Conservation (phyloP, 257 asterid species). For the Solanum bukasovii region DNA sequence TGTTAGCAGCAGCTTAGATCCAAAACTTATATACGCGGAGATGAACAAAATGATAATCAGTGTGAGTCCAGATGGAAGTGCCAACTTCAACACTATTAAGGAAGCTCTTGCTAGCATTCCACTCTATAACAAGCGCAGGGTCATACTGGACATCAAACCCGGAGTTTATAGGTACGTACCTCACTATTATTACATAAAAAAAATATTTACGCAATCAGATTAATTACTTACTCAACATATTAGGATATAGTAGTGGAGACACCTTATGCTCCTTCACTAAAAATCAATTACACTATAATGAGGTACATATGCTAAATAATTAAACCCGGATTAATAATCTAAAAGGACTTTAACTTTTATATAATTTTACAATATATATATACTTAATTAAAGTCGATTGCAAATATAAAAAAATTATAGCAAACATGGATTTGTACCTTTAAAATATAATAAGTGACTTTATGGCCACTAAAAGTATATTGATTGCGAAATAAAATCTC, state of each 20-base stretch:
- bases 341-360: background rate
- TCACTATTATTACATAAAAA: background rate
- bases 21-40: conserved; percentile 35
- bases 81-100: conserved; percentile 27
- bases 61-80: conserved; percentile 44
- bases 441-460: background rate
- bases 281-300: background rate
- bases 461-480: background rate
- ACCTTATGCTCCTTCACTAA: background rate
- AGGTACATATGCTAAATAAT: background rate
- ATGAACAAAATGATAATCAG: conserved; percentile 14
- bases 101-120: conserved; percentile 44
- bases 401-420: background rate
- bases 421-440: background rate
- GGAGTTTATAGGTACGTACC: conserved; percentile 40
- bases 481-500: background rate
- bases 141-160: conserved; percentile 26
- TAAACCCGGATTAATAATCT: background rate
- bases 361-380: too few relatives aligned
- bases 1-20: conserved; percentile 1
- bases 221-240: background rate
- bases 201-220: background rate
- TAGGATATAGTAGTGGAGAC: background rate
- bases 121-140: conserved; percentile 24
- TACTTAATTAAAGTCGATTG: background rate